phyloP scores from a whole-genome alignment of 1,284 basidiomycete species.

The Trametes versicolor region DNA sequence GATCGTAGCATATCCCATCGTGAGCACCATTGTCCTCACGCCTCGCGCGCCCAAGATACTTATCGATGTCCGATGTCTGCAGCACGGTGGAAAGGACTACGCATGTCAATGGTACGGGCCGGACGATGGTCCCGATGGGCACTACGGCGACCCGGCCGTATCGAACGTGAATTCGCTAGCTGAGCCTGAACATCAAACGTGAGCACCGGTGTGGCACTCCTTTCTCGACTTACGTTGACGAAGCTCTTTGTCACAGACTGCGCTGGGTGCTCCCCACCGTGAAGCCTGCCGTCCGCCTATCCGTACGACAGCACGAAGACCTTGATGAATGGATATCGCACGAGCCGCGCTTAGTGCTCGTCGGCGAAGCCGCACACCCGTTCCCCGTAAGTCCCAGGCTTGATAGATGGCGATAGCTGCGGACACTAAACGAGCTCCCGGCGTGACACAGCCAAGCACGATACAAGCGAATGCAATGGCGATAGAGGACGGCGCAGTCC shows the following conservation, averaged over 20 bases:
- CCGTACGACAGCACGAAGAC: slow-evolving; percentile 36
- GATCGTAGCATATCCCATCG: slow-evolving; percentile 50
- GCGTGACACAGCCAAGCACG: slow-evolving; percentile 42
- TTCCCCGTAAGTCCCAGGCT: slow-evolving; percentile 52
- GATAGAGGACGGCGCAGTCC: slow-evolving; percentile 64
- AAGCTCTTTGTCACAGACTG: slow-evolving; percentile 6
- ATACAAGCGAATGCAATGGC: slow-evolving; percentile 52
- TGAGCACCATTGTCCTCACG: slow-evolving; percentile 30
- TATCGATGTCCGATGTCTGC: neutral
- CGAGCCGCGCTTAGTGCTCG: slow-evolving; percentile 35
- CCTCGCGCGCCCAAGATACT: neutral
- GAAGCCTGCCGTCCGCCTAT: slow-evolving; percentile 23
- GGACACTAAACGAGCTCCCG: neutral
- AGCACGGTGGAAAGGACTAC: slow-evolving; percentile 28
- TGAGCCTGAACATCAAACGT: slow-evolving; percentile 14
- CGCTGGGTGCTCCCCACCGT: slow-evolving; percentile 50
- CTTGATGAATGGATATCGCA: slow-evolving; percentile 43
- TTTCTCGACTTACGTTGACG: neutral
- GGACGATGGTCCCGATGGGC: slow-evolving; percentile 28
- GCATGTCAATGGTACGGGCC: slow-evolving; percentile 32
- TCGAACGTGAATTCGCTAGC: slow-evolving; percentile 14
- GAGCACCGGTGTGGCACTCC: neutral
- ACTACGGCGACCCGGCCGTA: slow-evolving; percentile 26
- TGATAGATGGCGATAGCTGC: too few relatives aligned
- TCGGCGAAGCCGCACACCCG: slow-evolving; percentile 58